Evolutionary conservation across 257 asterid species (phyloP), one percentile per base, ranked within the genome.

Genomic region (Cinchona pubescens): DNA sequence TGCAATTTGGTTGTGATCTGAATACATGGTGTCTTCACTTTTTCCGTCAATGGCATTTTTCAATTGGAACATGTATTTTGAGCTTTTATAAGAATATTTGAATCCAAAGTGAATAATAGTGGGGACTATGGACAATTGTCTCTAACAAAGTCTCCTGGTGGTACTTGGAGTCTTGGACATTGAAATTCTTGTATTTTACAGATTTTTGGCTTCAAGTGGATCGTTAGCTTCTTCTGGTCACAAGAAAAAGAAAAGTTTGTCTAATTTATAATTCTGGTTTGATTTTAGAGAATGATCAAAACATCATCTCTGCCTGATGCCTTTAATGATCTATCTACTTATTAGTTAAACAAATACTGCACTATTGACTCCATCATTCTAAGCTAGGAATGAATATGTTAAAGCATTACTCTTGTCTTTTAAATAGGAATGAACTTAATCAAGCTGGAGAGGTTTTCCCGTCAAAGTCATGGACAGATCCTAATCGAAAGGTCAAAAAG

Each of bases 391-490:
- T 43, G 38, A 32, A n/a, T 32, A 58, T 27, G 18, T 21, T 68
- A 23, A 25, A 21, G 72, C 38, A 30, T 13, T 45, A 10, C 68
- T 19, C 61, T 83, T 83, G 68, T 46, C 61, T 42, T 76, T 29
- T 78, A 35, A 55, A 66, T 75, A 92, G 97, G 90, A 79, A 74
- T 78, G 83, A 74, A 76, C 48, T 70, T 64, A 72, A 64, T 67
- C 81, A 85, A 80, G 85, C 69, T 78, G 88, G 80, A 51, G 83
- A 81, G 58, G 12, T 74, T 34, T 85, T 74, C 72, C 68, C 64
- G 58, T 76, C 86, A 68, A 86, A 86, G 72, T 78, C 90, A 66
- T 84, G 87, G 90, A 88, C 91, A 56, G 93, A 77, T 75, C 91
- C 85, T 66, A 81, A 43, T 34, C 86, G 79, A 64, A 88, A 82